Evolutionary conservation across 352 stramenopile species (phyloP).

Genomic region (Aphanomyces stellatus): DNA sequence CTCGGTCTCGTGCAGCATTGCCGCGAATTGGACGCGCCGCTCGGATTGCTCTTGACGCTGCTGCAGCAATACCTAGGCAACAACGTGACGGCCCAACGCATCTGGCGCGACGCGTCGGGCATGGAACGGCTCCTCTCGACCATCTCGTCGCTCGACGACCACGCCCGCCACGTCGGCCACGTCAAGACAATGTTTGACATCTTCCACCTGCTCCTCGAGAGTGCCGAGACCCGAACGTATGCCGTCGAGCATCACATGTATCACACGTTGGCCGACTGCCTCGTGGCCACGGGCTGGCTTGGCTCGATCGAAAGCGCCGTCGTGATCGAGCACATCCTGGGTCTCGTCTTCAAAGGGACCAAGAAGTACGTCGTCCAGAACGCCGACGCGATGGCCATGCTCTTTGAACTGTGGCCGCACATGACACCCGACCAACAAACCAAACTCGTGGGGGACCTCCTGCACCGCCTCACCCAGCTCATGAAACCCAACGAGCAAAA

Average conservation of each 20-base stretch:
- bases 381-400: neutral
- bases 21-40: conserved; percentile 29
- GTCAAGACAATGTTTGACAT: neutral
- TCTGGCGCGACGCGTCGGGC: neutral
- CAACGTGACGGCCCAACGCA: neutral
- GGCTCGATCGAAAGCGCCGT: neutral
- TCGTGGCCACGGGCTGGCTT: neutral
- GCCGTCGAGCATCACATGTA: neutral
- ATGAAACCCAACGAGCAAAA: conserved; percentile 46
- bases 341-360: conserved; percentile 33
- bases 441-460: conserved; percentile 24
- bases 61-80: neutral
- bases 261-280: neutral
- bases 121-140: conserved; percentile 45
- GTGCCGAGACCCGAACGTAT: neutral
- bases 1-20: conserved; percentile 42
- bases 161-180: neutral
- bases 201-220: neutral
- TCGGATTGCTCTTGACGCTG: neutral
- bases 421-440: conserved; percentile 40
- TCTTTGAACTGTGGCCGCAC: conserved; percentile 26
- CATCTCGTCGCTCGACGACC: conserved; percentile 18
- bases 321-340: conserved; percentile 27
- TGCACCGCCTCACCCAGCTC: conserved; percentile 51
- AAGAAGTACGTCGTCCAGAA: conserved; percentile 20